Evolutionary conservation across 345 rosid genomes (phyloP).

Genomic region (Geranium rotundifolium): DNA sequence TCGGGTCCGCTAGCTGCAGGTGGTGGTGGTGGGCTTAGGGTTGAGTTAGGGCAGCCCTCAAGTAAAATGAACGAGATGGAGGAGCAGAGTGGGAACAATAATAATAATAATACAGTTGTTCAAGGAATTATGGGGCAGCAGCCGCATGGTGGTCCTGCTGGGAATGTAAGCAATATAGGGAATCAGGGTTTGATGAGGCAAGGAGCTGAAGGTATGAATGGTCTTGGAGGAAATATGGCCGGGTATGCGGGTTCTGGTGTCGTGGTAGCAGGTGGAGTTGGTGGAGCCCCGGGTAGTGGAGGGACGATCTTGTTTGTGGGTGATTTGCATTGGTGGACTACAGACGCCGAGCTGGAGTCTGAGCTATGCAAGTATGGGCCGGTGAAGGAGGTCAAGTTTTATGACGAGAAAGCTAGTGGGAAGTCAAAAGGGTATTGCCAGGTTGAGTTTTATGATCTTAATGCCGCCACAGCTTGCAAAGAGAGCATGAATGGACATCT

Average conservation of each 20-base stretch:
- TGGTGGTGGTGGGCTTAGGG: conserved; percentile 42
- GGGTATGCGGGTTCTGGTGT: conserved; percentile 20
- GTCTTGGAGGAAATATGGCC: conserved; percentile 21
- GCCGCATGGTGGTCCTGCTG: conserved; percentile 7
- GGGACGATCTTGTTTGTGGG: conserved; percentile 68
- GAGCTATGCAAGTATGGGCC: conserved; percentile 55
- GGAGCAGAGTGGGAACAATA: conserved; percentile 23
- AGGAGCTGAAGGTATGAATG: conserved; percentile 23
- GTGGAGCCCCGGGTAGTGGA: conserved; percentile 28
- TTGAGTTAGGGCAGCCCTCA: conserved; percentile 42
- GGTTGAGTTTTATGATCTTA: conserved; percentile 68
- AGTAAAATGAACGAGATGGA: conserved; percentile 24
- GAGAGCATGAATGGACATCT: conserved; percentile 66
- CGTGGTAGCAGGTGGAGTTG: conserved; percentile 15
- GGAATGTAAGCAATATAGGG: conserved; percentile 15
- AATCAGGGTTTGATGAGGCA: conserved; percentile 33
- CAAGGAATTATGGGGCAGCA: conserved; percentile 16
- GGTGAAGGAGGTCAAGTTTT: conserved; percentile 77
- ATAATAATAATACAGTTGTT: conserved; percentile 5
- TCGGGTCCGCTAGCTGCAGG: conserved; percentile 12
- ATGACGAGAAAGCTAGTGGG: conserved; percentile 82
- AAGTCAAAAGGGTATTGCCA: conserved; percentile 83
- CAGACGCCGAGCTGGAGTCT: conserved; percentile 67
- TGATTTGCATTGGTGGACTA: conserved; percentile 93
- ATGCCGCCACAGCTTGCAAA: conserved; percentile 64